Evolutionary conservation across 345 rosid species (phyloP), one percentile per base, ranked within the genome.

Genomic region (Eucalyptus virginea): DNA sequence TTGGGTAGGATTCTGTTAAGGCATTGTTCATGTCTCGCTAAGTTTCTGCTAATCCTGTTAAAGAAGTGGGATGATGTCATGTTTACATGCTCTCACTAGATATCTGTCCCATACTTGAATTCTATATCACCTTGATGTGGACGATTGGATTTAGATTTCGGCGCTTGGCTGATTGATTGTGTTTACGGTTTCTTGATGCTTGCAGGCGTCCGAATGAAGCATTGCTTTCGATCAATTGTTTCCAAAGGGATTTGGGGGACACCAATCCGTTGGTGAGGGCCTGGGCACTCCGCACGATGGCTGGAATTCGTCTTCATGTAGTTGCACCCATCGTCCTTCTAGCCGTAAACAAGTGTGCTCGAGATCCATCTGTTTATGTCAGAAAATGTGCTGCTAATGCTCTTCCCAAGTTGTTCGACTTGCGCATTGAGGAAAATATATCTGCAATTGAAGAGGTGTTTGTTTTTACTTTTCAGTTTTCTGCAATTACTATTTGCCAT

Each of bases 261-360:
- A 92, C 98, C 40, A 98, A 97, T 89, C 98, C 99, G 4, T 91
- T 98, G 91, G 98, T 98, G 90, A 94, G 99, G 89, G 99, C 99
- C 58, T 96, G 99, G 95, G 99, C 99, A 69, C 97, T 98, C 88
- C 99, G 99, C 87, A 93, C 98, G 10, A 97, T 98, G 99, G 98
- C 99, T 3, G 99, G 99, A 52, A 97, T 98, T 86, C 97, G 97
- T 58, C 90, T 98, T 87, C 99, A 96, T 89, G 96, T 93, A 24
- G 94, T 98, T 91, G 97, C 99, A 87, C 96, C 99, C 89, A 92
- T 98, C 91, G 98, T 97, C 89, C 92, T 97, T 67, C 96, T 94
- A 85, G 99, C 99, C 49, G 97, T 95, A 60, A 88, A 95, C 81
- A 98, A 97, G 92, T 96, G 98, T 89, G 98, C 98, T 16, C 95